These are phyloP conservation scores for Corrigiola litoralis DNA, from an alignment of 179 eudicot species.

Conservation along the genomic window DNA sequence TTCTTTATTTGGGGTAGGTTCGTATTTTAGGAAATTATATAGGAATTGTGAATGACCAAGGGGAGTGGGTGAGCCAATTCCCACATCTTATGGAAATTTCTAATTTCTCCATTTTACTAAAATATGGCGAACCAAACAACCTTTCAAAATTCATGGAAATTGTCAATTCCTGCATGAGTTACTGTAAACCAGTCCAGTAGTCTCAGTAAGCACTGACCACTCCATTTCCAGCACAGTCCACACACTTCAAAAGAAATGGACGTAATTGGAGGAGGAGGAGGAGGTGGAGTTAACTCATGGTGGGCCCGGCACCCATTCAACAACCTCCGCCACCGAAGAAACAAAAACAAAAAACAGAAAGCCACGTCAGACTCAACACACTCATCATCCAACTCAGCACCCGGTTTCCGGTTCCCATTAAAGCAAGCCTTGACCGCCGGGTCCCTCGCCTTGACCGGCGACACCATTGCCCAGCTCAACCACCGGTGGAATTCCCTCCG, in stretches of 20 bases:
- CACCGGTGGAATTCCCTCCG: constrained; percentile 35
- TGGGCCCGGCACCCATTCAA: constrained; percentile 24
- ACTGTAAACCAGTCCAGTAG: no score
- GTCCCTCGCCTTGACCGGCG: constrained; percentile 77
- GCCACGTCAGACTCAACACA: constrained; percentile 27
- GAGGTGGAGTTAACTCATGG: constrained; percentile 23
- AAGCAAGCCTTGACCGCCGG: constrained; percentile 69
- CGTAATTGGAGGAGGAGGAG: neutral
- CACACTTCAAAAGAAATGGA: neutral
- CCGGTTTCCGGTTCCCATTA: constrained; percentile 50
- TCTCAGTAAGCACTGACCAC: no score
- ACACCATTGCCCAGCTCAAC: constrained; percentile 72
- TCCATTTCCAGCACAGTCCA: no score
- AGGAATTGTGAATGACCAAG: no score
- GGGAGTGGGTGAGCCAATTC: no score
- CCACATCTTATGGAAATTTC: no score
- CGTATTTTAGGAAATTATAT: no score
- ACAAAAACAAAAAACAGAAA: constrained; percentile 13
- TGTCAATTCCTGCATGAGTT: no score
- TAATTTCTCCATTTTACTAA: no score
- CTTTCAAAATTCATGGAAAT: no score
- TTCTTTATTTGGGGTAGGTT: no score
- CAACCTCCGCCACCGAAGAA: constrained; percentile 8
- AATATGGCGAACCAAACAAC: no score
- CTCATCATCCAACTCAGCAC: constrained; percentile 9